Conservation (phyloP, 306 rosid species). For the Medicago ruthenica region DNA sequence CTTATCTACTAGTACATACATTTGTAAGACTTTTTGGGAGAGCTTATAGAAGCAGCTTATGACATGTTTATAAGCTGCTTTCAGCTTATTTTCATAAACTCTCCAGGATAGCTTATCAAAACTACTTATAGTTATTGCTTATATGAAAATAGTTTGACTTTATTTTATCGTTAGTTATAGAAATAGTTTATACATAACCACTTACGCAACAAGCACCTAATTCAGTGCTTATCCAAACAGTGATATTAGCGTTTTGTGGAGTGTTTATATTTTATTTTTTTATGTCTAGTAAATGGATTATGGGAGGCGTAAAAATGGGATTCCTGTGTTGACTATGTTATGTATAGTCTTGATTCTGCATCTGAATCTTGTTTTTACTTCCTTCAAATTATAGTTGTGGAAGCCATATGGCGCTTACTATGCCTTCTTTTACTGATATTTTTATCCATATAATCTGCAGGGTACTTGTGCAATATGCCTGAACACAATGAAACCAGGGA, state of each 20-base stretch:
- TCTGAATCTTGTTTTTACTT: background rate
- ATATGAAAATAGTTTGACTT: background rate
- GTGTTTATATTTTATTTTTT: background rate
- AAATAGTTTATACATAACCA: background rate
- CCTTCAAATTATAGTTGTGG: background rate
- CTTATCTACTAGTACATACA: background rate
- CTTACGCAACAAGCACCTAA: background rate
- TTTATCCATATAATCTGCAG: conserved; percentile 55
- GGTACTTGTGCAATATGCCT: conserved; percentile 92
- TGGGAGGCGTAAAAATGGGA: background rate
- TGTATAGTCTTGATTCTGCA: background rate
- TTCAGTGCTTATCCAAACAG: background rate
- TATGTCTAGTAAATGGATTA: conserved; percentile 17
- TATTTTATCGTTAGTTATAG: background rate
- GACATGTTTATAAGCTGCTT: background rate
- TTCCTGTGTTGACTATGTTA: background rate
- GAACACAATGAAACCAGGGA: conserved; percentile 79
- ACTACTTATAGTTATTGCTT: background rate
- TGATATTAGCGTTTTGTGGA: background rate
- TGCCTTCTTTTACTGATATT: conserved; percentile 37
- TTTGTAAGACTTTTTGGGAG: background rate
- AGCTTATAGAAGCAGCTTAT: background rate
- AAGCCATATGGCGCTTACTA: background rate
- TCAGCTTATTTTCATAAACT: background rate
- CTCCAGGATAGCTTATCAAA: background rate